These are phyloP conservation scores for Cardamine chenopodiifolia DNA, from an alignment of 345 rosid species.

Conservation along the genomic window DNA sequence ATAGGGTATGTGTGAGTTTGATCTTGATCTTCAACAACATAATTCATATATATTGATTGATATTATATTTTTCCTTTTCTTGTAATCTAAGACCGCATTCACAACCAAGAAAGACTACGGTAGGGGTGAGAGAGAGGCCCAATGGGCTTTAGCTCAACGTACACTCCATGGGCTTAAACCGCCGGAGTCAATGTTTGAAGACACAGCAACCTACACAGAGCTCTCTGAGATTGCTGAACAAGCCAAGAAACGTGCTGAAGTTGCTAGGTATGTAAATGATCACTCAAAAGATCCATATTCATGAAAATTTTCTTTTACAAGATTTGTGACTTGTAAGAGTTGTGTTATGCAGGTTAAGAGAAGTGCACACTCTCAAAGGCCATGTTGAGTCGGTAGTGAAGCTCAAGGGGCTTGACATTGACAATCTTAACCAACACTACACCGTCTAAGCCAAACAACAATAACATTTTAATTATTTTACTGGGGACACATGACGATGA, in stretches of 20 bases:
- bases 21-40: background rate
- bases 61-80: background rate
- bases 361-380: slow-evolving; percentile 72
- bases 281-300: background rate
- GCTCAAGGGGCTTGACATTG: slow-evolving; percentile 74
- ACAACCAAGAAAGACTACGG: slow-evolving; percentile 87
- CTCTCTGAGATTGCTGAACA: slow-evolving; percentile 89
- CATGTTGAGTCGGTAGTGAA: slow-evolving; percentile 76
- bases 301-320: background rate
- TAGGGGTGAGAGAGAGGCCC: slow-evolving; percentile 81
- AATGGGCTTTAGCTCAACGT: slow-evolving; percentile 85
- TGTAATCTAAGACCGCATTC: slow-evolving; percentile 61
- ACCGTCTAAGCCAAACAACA: slow-evolving; percentile 46
- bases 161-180: slow-evolving; percentile 77
- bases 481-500: slow-evolving; percentile 6
- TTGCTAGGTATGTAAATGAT: slow-evolving; percentile 61
- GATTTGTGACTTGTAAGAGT: slow-evolving; percentile 16
- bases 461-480: background rate
- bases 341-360: slow-evolving; percentile 58
- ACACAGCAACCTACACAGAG: slow-evolving; percentile 62
- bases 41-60: background rate
- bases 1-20: slow-evolving; percentile 54
- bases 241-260: slow-evolving; percentile 91
- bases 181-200: slow-evolving; percentile 56
- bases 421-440: slow-evolving; percentile 73